phyloP scores from a whole-genome alignment of 352 stramenopile species.

The Phytophthora litchii region DNA sequence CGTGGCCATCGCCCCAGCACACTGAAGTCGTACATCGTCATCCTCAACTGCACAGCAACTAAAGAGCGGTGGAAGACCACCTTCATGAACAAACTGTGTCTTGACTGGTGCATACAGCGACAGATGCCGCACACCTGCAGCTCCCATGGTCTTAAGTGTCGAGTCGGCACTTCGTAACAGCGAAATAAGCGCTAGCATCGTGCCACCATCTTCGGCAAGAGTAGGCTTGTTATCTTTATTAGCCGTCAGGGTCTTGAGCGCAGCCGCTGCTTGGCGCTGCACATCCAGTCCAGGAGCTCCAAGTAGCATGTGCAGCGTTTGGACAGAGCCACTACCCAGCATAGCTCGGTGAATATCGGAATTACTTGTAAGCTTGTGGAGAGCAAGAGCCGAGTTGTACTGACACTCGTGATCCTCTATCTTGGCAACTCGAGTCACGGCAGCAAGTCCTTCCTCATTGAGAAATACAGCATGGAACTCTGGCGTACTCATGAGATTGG shows the following conservation, averaged over 20 bases:
- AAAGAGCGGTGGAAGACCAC: slow-evolving; percentile 68
- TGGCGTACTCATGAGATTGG: slow-evolving; percentile 89
- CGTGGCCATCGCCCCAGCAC: slow-evolving; percentile 88
- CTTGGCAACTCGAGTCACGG: slow-evolving; percentile 87
- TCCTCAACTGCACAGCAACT: slow-evolving; percentile 59
- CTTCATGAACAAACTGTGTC: slow-evolving; percentile 70
- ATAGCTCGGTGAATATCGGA: slow-evolving; percentile 69
- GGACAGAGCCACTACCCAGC: slow-evolving; percentile 60
- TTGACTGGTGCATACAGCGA: slow-evolving; percentile 79
- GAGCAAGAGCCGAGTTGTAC: slow-evolving; percentile 88
- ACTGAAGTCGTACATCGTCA: slow-evolving; percentile 90
- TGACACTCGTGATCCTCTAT: slow-evolving; percentile 92
- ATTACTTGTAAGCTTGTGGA: slow-evolving; percentile 91
- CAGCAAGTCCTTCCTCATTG: slow-evolving; percentile 77
- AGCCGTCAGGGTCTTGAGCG: slow-evolving; percentile 91
- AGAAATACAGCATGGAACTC: slow-evolving; percentile 86
- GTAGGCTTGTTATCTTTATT: slow-evolving; percentile 92
- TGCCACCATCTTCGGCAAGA: slow-evolving; percentile 86
- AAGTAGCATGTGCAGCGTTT: slow-evolving; percentile 76
- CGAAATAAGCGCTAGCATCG: slow-evolving; percentile 81
- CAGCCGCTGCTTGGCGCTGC: slow-evolving; percentile 88
- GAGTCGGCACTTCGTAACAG: slow-evolving; percentile 80
- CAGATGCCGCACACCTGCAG: slow-evolving; percentile 89
- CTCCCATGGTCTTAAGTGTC: slow-evolving; percentile 87
- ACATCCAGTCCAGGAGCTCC: slow-evolving; percentile 75